Evolutionary conservation across 1,284 basidiomycete genomes (phyloP), one percentile per base, ranked within the genome.

Genomic region (Moniliophthora roreri): DNA sequence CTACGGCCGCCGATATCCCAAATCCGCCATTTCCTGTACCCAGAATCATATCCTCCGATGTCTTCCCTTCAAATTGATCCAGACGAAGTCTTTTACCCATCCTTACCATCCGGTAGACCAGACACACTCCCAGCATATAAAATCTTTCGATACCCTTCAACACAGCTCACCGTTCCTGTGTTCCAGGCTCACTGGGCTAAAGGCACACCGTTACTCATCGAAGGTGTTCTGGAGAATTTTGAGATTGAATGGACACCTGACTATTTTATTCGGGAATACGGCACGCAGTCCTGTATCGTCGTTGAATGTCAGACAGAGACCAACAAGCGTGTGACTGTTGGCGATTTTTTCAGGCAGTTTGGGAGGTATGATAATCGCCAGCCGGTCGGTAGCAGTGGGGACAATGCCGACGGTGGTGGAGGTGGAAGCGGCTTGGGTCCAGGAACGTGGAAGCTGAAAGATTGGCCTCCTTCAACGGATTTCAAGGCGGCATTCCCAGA

Each of bases 401-500:
- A 11, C 28, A 32, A 11, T 11, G 28, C 28, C 28, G 24, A 10
- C 11, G 18, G 15, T 48, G 6, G 18, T 15, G 36, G 4, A 18
- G 34, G 18, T 24, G 38, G 26, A 16, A 21, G 28, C 6, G 21
- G 23, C 20, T 18, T 26, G 1, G 36, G 35, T 5, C 23, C 48
- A 62, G 49, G 78, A 77, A 60, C 87, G 71, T 68, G 89, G 87
- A 95, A 95, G 72, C 73, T 97, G 61, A 95, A 96, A 86, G 95
- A 98, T 69, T 98, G 95, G 94, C 95, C 95, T 1, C 81, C 89
- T 0, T 87, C 87, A 2, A 80, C 84, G 2, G 93, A 95, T 57
- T 96, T 98, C 70, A 87, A 87, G 62, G 75, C 78, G 1, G 81
- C 83, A 4, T 94, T 95, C 63, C 95, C 95, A 0, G 85, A 89